These are phyloP conservation scores for Cyanidiococcus yangmingshanensis DNA, from an alignment of 23 red algal species.

Conservation along the genomic window DNA sequence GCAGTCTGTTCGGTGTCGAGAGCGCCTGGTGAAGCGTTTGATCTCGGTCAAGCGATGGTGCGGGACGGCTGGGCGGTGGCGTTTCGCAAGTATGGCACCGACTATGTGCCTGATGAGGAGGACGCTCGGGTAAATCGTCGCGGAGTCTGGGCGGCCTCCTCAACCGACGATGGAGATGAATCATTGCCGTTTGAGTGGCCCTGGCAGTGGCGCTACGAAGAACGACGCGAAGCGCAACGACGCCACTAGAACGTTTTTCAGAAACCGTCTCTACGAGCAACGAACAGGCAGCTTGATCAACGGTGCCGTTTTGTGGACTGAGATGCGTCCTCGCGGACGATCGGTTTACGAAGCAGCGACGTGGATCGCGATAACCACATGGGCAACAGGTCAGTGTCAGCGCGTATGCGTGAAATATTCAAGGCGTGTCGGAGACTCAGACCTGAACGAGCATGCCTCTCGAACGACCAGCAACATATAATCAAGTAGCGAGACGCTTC, in stretches of 20 bases:
- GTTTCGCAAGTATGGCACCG: background rate
- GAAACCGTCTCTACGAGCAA: too few relatives aligned
- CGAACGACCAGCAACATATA: too few relatives aligned
- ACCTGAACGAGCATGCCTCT: too few relatives aligned
- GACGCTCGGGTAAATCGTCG: background rate
- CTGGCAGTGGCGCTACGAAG: constrained; percentile 8
- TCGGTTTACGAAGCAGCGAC: too few relatives aligned
- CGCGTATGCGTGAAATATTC: too few relatives aligned
- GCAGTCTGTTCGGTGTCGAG: background rate
- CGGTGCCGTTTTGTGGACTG: too few relatives aligned
- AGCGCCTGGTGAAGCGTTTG: background rate
- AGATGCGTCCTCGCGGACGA: too few relatives aligned
- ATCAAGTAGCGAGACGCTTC: too few relatives aligned
- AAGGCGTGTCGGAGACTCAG: too few relatives aligned
- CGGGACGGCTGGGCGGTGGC: constrained; percentile 8
- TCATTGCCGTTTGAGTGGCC: background rate
- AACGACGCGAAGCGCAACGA: background rate
- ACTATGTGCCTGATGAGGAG: constrained; percentile 5
- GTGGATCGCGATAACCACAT: too few relatives aligned
- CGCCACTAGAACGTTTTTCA: background rate
- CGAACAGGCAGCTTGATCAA: too few relatives aligned
- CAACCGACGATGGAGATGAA: background rate
- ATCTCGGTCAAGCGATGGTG: constrained; percentile 5
- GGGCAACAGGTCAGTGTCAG: too few relatives aligned
- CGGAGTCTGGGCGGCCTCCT: background rate